Evolutionary conservation across 768 basidiomycete genomes (phyloP).

Genomic region (Coprinellus aureogranulatus): DNA sequence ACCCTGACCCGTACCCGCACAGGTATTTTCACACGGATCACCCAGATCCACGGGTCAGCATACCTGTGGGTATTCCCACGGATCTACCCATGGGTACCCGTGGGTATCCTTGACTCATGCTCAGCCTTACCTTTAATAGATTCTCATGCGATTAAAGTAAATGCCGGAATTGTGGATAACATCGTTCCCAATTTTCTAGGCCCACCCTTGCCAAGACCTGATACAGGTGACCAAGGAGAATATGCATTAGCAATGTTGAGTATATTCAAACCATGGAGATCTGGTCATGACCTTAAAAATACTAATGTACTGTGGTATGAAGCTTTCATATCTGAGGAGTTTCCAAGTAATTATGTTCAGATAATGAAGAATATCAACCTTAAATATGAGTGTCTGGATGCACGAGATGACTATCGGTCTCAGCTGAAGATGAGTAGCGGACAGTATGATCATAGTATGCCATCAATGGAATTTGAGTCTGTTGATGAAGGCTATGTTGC

Average conservation of each 20-base stretch:
- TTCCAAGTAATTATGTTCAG: slow-evolving; percentile 8
- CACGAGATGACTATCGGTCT: slow-evolving; percentile 25
- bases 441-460: slow-evolving; percentile 11
- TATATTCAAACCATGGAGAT: slow-evolving; percentile 33
- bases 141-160: slow-evolving; percentile 6
- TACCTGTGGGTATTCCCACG: too few relatives aligned
- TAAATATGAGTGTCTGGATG: slow-evolving; percentile 25
- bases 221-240: slow-evolving; percentile 29
- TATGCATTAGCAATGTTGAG: slow-evolving; percentile 32
- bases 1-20: too few relatives aligned
- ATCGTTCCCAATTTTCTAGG: slow-evolving; percentile 30
- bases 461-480: background rate
- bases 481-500: too few relatives aligned
- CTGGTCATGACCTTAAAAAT: slow-evolving; percentile 23
- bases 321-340: slow-evolving; percentile 12
- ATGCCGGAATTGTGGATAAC: background rate
- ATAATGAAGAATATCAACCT: slow-evolving; percentile 25
- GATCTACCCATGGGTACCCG: too few relatives aligned
- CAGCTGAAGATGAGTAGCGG: too few relatives aligned
- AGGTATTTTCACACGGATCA: too few relatives aligned
- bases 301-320: slow-evolving; percentile 20
- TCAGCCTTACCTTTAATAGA: too few relatives aligned
- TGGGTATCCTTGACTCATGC: too few relatives aligned
- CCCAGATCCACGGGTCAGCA: too few relatives aligned
- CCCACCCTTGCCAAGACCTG: slow-evolving; percentile 23